A percentile compares a stretch with the other conserved stretches of the same genome.
Evolutionary conservation across 75 land plant genomes (phyloP).

Genomic region (Picea glauca): DNA sequence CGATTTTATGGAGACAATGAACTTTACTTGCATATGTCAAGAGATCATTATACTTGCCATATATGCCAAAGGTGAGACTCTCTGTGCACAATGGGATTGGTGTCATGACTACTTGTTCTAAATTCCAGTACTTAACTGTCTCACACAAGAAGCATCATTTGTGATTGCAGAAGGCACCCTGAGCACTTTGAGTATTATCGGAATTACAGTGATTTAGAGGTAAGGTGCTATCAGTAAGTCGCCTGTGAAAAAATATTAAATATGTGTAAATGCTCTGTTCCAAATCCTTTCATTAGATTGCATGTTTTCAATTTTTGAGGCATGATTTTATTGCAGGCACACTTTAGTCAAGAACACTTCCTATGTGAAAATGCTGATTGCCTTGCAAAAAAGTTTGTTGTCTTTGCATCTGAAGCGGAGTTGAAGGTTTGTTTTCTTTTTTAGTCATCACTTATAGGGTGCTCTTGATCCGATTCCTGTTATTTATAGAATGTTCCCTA

Average conservation of each 20-base stretch:
- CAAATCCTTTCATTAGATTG: neutral
- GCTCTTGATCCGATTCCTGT: neutral
- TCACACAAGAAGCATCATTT: neutral
- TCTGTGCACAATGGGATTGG: constrained; percentile 5
- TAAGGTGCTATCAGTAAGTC: constrained; percentile 1
- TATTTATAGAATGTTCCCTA: too few relatives aligned
- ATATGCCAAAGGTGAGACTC: constrained; percentile 81
- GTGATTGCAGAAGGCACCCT: constrained; percentile 76
- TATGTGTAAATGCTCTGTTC: neutral
- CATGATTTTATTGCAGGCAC: constrained; percentile 41
- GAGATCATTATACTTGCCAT: constrained; percentile 95
- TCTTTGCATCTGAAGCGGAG: constrained; percentile 82
- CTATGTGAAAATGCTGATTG: constrained; percentile 91
- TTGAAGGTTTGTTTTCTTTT: constrained; percentile 59
- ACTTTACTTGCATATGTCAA: constrained; percentile 92
- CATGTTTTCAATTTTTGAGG: neutral
- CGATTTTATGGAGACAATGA: constrained; percentile 97
- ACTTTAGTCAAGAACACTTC: constrained; percentile 75
- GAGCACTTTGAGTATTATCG: constrained; percentile 90
- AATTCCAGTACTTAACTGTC: neutral
- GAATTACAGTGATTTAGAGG: constrained; percentile 97
- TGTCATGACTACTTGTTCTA: neutral
- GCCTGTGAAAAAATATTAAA: too few relatives aligned
- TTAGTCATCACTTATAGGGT: neutral
- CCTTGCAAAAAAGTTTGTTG: constrained; percentile 91